Conservation (phyloP, 495 filamentous ascomycete genomes). For the Pseudotulostoma volvatum region DNA sequence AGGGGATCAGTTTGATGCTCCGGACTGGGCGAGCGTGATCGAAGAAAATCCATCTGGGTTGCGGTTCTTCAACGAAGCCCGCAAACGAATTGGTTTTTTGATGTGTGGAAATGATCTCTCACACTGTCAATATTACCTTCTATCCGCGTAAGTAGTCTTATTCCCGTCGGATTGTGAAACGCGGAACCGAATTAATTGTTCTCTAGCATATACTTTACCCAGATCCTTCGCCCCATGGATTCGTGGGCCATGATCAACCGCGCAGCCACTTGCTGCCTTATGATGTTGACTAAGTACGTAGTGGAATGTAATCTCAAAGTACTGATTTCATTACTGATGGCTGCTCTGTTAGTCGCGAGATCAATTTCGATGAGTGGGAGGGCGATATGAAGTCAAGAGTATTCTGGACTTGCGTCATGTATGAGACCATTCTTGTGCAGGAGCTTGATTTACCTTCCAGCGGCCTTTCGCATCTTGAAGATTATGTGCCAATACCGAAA, state of each 20-base stretch:
- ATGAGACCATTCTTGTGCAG: slow-evolving; percentile 32
- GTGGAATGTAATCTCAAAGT: background rate
- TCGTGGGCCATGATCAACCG: slow-evolving; percentile 33
- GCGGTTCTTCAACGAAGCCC: slow-evolving; percentile 31
- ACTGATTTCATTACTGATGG: slow-evolving; percentile 2
- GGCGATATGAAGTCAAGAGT: slow-evolving; percentile 35
- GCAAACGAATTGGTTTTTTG: slow-evolving; percentile 30
- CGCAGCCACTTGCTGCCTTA: slow-evolving; percentile 30
- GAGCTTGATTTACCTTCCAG: slow-evolving; percentile 31
- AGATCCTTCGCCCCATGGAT: slow-evolving; percentile 32
- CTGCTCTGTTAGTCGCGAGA: slow-evolving; percentile 19
- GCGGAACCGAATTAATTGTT: slow-evolving; percentile 5
- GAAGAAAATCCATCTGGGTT: slow-evolving; percentile 27
- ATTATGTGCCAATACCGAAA: slow-evolving; percentile 31
- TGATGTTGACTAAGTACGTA: slow-evolving; percentile 30
- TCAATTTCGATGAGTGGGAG: slow-evolving; percentile 32
- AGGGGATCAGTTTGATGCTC: slow-evolving; percentile 22
- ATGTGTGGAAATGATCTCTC: slow-evolving; percentile 32
- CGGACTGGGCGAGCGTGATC: slow-evolving; percentile 28
- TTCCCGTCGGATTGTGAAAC: too few species aligned
- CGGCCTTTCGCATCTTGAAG: slow-evolving; percentile 28
- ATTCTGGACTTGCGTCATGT: slow-evolving; percentile 35
- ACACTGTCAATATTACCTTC: slow-evolving; percentile 31
- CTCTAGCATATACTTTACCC: slow-evolving; percentile 24
- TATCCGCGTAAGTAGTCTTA: slow-evolving; percentile 29